Evolutionary conservation across 2,329 filamentous ascomycete genomes (phyloP).

Genomic region (Phialophora macrospora): DNA sequence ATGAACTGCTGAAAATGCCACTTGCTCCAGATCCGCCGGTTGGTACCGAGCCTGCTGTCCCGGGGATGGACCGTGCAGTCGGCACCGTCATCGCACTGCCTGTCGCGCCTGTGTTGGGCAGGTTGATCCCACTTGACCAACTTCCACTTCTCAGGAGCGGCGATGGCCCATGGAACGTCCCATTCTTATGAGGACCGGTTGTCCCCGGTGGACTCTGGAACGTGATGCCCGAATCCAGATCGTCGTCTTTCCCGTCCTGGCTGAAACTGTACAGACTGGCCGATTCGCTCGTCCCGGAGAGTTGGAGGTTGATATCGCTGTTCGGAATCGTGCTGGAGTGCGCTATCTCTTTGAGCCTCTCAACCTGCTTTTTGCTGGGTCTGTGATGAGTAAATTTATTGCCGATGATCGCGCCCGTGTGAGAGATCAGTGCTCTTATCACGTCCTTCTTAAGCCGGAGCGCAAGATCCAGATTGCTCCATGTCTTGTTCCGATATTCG

Average conservation of each 20-base stretch:
- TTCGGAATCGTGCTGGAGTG: slow-evolving; percentile 69
- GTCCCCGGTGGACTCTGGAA: slow-evolving; percentile 33
- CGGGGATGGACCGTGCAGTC: slow-evolving; percentile 2
- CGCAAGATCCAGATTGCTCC: slow-evolving; percentile 95
- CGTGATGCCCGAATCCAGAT: slow-evolving; percentile 34
- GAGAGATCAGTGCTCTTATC: slow-evolving; percentile 89
- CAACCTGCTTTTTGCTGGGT: slow-evolving; percentile 78
- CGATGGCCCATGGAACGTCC: slow-evolving; percentile 22
- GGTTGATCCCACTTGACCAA: slow-evolving; percentile 27
- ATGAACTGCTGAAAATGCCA: slow-evolving; percentile 1
- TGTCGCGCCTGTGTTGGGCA: slow-evolving; percentile 5
- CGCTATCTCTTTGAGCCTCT: slow-evolving; percentile 80
- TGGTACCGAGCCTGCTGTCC: slow-evolving; percentile 3
- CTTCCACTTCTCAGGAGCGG: slow-evolving; percentile 29
- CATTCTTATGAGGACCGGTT: slow-evolving; percentile 28
- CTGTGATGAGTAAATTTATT: slow-evolving; percentile 95
- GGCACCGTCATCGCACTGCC: neutral
- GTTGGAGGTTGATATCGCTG: slow-evolving; percentile 42
- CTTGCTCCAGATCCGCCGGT: neutral
- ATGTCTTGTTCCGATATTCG: slow-evolving; percentile 98
- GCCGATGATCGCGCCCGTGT: slow-evolving; percentile 93
- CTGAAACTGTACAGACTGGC: slow-evolving; percentile 38
- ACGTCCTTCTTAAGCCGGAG: slow-evolving; percentile 93
- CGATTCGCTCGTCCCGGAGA: slow-evolving; percentile 37
- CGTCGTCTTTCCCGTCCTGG: slow-evolving; percentile 34